These are phyloP conservation scores for Elongisporangium anandrum DNA, from an alignment of 352 stramenopile genomes.

Conservation along the genomic window DNA sequence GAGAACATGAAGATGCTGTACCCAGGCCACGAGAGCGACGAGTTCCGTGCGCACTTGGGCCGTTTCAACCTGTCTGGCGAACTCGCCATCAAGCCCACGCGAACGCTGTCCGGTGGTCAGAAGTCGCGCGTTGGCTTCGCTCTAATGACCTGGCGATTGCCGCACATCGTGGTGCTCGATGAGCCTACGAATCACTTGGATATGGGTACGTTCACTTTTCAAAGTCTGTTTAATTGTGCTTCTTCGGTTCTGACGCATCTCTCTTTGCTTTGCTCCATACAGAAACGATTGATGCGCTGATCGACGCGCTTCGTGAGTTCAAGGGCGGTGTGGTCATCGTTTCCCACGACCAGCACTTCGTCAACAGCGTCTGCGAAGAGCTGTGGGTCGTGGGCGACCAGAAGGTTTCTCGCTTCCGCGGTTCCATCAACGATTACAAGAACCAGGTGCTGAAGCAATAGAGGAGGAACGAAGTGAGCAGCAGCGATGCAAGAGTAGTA, in stretches of 20 bases:
- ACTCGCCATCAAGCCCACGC: conserved; percentile 93
- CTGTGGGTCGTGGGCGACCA: conserved; percentile 88
- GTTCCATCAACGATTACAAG: conserved; percentile 84
- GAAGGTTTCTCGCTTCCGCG: conserved; percentile 71
- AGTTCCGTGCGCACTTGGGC: conserved; percentile 94
- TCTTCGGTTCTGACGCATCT: conserved; percentile 5
- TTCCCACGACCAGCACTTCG: conserved; percentile 98
- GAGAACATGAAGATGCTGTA: conserved; percentile 91
- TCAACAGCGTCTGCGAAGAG: conserved; percentile 93
- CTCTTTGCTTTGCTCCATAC: conserved; percentile 2
- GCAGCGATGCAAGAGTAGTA: no score
- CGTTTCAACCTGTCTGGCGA: conserved; percentile 96
- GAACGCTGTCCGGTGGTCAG: conserved; percentile 94
- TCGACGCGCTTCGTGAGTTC: conserved; percentile 95
- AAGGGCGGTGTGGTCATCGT: conserved; percentile 96
- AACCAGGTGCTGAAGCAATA: conserved; percentile 62
- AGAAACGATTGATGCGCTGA: conserved; percentile 89
- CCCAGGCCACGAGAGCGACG: conserved; percentile 71
- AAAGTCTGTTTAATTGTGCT: background rate
- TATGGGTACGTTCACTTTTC: conserved; percentile 62
- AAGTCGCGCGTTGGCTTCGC: conserved; percentile 94
- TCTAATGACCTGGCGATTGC: conserved; percentile 92
- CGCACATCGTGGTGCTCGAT: conserved; percentile 96
- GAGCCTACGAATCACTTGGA: conserved; percentile 97
- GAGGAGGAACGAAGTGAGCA: conserved; percentile 18